A percentile compares a stretch with the other conserved stretches of the same genome.
Conservation (phyloP, 2,329 filamentous ascomycete species). For the Colletotrichum sidae region DNA sequence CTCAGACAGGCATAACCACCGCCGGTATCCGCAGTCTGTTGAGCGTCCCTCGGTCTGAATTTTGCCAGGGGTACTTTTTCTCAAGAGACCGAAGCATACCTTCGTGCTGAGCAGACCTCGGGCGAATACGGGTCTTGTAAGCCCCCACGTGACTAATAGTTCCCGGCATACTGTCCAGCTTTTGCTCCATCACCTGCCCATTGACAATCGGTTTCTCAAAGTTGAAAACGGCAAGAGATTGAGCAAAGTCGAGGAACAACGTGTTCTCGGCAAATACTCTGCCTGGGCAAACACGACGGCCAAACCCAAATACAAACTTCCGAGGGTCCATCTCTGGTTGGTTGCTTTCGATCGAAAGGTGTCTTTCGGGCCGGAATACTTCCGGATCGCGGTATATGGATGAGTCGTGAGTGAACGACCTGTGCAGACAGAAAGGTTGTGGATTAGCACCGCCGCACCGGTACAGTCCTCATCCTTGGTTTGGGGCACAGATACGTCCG, state of each 20-base stretch:
- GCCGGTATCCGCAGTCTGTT: background rate
- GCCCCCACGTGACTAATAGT: conserved; percentile 13
- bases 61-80: conserved; percentile 17
- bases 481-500: background rate
- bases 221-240: conserved; percentile 58
- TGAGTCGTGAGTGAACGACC: conserved; percentile 69
- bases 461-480: background rate
- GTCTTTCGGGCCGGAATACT: conserved; percentile 49
- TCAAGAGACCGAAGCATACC: conserved; percentile 21
- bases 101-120: conserved; percentile 15
- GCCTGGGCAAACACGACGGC: conserved; percentile 39
- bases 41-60: background rate
- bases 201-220: conserved; percentile 48
- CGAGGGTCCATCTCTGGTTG: conserved; percentile 26
- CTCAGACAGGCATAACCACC: no score
- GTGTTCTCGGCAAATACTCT: conserved; percentile 35
- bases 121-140: conserved; percentile 9
- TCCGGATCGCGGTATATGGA: conserved; percentile 67
- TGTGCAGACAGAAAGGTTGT: background rate
- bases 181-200: conserved; percentile 47
- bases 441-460: no score
- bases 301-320: conserved; percentile 37
- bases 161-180: background rate
- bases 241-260: conserved; percentile 47
- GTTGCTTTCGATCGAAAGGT: conserved; percentile 37